phyloP scores from a whole-genome alignment of 495 filamentous ascomycete species.

The Aspergillus nanangensis region DNA sequence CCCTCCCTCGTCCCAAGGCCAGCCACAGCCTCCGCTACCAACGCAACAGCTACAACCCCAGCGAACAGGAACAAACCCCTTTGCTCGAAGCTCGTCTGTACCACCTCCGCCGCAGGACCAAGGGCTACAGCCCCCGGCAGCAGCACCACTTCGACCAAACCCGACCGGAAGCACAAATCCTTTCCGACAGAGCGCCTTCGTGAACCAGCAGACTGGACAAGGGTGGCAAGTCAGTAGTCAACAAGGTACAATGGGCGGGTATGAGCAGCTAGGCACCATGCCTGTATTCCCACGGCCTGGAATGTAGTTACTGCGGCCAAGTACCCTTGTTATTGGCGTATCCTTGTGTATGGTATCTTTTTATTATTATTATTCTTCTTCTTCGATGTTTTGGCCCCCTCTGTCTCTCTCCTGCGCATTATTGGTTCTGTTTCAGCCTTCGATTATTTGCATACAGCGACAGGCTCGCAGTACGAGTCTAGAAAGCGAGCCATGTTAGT shows the following conservation, averaged over 20 bases:
- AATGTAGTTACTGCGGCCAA: slow-evolving; percentile 8
- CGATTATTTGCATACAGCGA: too few relatives aligned
- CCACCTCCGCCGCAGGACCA: slow-evolving; percentile 28
- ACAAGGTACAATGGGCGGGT: slow-evolving; percentile 79
- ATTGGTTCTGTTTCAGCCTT: too few relatives aligned
- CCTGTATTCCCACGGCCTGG: slow-evolving; percentile 84
- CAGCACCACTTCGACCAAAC: slow-evolving; percentile 55
- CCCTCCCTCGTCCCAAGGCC: slow-evolving; percentile 24
- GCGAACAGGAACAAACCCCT: slow-evolving; percentile 49
- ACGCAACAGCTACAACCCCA: slow-evolving; percentile 31
- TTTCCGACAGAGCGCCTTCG: slow-evolving; percentile 83
- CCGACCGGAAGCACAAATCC: slow-evolving; percentile 91
- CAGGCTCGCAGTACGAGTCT: too few relatives aligned
- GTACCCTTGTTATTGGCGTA: slow-evolving; percentile 7
- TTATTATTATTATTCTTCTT: slow-evolving; percentile 3
- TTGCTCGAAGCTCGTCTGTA: slow-evolving; percentile 41
- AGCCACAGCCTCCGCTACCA: slow-evolving; percentile 41
- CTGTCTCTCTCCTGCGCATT: too few relatives aligned
- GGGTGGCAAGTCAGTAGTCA: slow-evolving; percentile 71
- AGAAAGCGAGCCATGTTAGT: too few relatives aligned
- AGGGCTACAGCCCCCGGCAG: slow-evolving; percentile 30
- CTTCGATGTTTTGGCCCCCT: slow-evolving; percentile 1
- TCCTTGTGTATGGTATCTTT: not conserved
- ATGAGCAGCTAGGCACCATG: slow-evolving; percentile 72
- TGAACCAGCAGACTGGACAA: slow-evolving; percentile 80